Base-by-base conservation (phyloP, 2,329 filamentous ascomycete species). In the Paracoccidioides brasiliensis region DNA sequence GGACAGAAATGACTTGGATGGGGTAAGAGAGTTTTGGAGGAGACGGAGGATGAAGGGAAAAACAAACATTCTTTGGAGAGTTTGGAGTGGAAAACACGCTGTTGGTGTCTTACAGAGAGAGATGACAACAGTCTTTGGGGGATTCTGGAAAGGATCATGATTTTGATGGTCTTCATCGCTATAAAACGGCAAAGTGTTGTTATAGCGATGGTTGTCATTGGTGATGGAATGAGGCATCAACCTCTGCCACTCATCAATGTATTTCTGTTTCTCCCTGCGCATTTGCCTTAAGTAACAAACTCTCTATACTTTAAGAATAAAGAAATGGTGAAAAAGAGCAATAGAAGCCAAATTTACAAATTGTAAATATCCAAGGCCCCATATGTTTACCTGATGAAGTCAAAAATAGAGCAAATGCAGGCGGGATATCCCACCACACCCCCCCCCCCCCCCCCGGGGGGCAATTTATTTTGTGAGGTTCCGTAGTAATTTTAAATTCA, bases 221-320 rank as follows among this genome's bases (percentile, higher is more conserved):
- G 22, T 28, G 37, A 52, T 42, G 37, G 49, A 33, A n/a, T 7
- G n/a, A 33, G 49, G 35, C 49, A 52, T 52, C 49, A 52, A 42
- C 32, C 41, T 52, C 22, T 52, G 49, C 49, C 49, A 52, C 22
- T 52, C 49, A 33, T 10, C 37, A 52, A 35, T 42, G 49, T 52
- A 52, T 52, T 12, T 41, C 32, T 52, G 49, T 52, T 37, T 42
- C 5, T 41, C 37, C 32, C 49, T 52, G 37, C 41, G 35, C 49
- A 42, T 52, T 22, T 42, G 37, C 41, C 9, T n/a, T 4, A 41
- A 52, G 22, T n/a, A n/a, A 49, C 22, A 8, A 28, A 2, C 46
- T 22, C 46, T 49, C 8, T 49, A 22, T 35, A 32, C 14, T 33
- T 10, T 37, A 15, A 35, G 15, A 35, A 28, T 35, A 49, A 38